Conservation (phyloP, 106 monocot species). For the Allium sativum region DNA sequence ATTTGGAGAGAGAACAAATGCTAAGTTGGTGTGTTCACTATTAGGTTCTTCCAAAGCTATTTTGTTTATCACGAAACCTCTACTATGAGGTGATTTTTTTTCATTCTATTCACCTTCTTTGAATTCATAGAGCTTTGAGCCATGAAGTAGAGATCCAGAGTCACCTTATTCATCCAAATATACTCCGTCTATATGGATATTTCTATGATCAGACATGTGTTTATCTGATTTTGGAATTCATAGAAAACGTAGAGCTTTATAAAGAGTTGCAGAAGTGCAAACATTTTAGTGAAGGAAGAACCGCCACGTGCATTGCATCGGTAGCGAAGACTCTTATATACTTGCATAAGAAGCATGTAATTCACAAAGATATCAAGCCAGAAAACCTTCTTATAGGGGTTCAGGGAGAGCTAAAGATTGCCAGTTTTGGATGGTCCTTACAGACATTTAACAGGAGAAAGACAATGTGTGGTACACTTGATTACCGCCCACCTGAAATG, state of each 20-base stretch:
- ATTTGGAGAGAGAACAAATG: conserved; percentile 67
- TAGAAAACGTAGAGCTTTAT: conserved; percentile 89
- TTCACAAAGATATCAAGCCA: conserved; percentile 97
- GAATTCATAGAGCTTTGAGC: conserved; percentile 48
- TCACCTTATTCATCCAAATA: conserved; percentile 87
- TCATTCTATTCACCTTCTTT: conserved; percentile 1
- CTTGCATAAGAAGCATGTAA: conserved; percentile 95
- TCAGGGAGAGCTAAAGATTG: conserved; percentile 98
- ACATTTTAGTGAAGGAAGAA: conserved; percentile 83
- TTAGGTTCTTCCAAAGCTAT: neutral
- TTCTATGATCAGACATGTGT: conserved; percentile 99
- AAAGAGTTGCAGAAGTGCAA: conserved; percentile 95
- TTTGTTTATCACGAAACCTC: neutral
- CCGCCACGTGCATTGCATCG: conserved; percentile 88
- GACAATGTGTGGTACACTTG: conserved; percentile 97
- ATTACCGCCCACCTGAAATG: conserved; percentile 99
- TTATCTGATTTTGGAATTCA: conserved; percentile 90
- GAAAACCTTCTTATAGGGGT: conserved; percentile 90
- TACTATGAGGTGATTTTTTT: neutral
- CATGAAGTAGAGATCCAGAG: conserved; percentile 98
- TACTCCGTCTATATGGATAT: conserved; percentile 91
- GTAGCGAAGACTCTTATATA: conserved; percentile 82
- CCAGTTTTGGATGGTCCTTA: conserved; percentile 99
- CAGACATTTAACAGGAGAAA: conserved; percentile 82
- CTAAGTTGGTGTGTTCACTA: conserved; percentile 36